Base-by-base conservation (phyloP, 169 alveolate genomes). In the Cyclospora cayetanensis region DNA sequence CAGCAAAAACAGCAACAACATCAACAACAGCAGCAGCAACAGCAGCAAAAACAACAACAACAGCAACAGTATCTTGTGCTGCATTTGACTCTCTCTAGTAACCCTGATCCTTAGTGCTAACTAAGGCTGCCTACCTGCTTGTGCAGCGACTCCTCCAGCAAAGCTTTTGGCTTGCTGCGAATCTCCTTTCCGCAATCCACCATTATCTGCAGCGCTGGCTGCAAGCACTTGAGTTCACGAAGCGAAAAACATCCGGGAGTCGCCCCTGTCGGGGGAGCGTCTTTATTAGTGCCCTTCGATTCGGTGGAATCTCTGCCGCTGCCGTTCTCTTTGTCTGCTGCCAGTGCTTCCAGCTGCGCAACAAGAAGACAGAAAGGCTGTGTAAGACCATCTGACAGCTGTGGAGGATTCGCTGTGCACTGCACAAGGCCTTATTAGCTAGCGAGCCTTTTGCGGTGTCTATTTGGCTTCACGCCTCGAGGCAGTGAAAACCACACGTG, bases 141-240 rank as follows among this genome's bases (percentile, higher is more conserved):
- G 52, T 66, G 79, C 79, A 66, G 79, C 79, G 79, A 66, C 79
- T 66, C 52, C 79, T 66, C 52, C 83, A 70, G 83, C 83, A 70
- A 35, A 15, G 11, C 53, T 53, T 70, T 37, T 2, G 83, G 55
- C 12, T 20, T 70, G 83, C 83, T 70, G 83, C 55, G 55, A 0
- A 70, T 70, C 34, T 70, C 83, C 11, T 70, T n/a, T 2, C 83
- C 34, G 20, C 15, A 43, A 4, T 37, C 2, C 83, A 7, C n/a
- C 55, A 35, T 70, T 34, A 7, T 27, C 83, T 70, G 83, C 83
- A 37, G 53, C 53, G 83, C 83, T 1, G 55, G 83, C 31, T 37
- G 83, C 83, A 37, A 34, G 79, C 79, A 66, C 35, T 66, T 66
- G 0, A 70, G 83, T 18, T 31, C 0, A 0, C 4, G 60, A 20